Percentiles rank a stretch among this genome's conserved stretches.
phyloP scores from a whole-genome alignment of 768 basidiomycete genomes.

The Serpula lacrymans region DNA sequence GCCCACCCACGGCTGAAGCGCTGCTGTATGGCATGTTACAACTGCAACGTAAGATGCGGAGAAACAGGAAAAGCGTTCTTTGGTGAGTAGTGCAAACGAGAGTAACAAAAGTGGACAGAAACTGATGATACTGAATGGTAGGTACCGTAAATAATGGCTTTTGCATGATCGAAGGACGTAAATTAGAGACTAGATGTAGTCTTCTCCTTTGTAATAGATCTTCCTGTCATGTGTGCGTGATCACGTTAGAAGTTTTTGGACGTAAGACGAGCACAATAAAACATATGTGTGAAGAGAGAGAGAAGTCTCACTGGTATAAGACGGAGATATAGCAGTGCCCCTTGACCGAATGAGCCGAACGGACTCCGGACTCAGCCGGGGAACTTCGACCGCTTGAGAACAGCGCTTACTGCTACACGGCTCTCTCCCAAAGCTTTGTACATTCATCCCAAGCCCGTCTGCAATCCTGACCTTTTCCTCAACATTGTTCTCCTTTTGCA shows the following conservation, averaged over 20 bases:
- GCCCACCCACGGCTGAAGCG: conserved; percentile 94
- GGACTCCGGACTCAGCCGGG: background rate
- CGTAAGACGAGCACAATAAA: background rate
- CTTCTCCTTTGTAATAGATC: background rate
- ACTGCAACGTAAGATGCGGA: conserved; percentile 93
- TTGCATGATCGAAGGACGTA: conserved; percentile 3
- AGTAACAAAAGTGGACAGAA: background rate
- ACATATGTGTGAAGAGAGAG: too few species aligned
- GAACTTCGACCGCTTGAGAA: background rate
- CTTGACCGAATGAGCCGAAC: too few species aligned
- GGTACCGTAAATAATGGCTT: conserved; percentile 53
- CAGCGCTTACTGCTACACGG: background rate
- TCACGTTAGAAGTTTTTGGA: background rate
- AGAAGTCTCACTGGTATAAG: too few species aligned
- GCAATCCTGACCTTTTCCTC: background rate
- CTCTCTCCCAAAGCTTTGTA: background rate
- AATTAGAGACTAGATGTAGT: background rate
- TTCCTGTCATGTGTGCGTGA: too few species aligned
- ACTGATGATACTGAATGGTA: conserved; percentile 16
- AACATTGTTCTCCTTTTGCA: too few species aligned
- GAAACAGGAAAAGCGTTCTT: conserved; percentile 78
- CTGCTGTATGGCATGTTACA: conserved; percentile 96
- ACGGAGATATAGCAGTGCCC: too few species aligned
- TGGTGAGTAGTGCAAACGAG: too few species aligned
- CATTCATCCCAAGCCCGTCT: background rate